Conservation (phyloP, 129 eudicot genomes). For the Lonicera japonica region DNA sequence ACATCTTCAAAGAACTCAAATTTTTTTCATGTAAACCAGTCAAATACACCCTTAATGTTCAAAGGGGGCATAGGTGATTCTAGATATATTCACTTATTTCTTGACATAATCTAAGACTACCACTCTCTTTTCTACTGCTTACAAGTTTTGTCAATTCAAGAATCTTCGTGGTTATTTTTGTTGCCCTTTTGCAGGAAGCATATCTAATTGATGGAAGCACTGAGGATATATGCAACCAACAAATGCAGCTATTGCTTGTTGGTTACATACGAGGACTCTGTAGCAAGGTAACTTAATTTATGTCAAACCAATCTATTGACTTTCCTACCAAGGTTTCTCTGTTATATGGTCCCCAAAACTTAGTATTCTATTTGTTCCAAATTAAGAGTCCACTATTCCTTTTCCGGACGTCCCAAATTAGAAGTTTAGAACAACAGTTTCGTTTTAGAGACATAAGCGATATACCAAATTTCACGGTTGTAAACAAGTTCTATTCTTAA, state of each 20-base stretch:
- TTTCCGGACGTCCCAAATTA: no score
- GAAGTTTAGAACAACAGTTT: no score
- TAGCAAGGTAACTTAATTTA: constrained; percentile 37
- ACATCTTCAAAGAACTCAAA: no score
- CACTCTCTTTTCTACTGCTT: neutral
- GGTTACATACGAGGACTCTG: constrained; percentile 61
- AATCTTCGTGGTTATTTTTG: neutral
- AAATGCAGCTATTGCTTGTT: constrained; percentile 43
- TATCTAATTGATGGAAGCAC: constrained; percentile 27
- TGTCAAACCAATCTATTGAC: neutral
- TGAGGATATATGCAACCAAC: constrained; percentile 21
- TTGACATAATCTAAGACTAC: neutral
- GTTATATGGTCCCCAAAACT: no score
- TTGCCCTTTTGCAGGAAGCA: constrained; percentile 35
- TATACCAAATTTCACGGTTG: no score
- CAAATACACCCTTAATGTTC: neutral
- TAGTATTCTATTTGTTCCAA: no score
- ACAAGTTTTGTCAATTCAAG: neutral
- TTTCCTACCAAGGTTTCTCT: no score
- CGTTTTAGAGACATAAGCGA: no score
- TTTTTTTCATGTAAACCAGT: no score
- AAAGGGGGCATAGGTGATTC: neutral
- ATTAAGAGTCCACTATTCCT: no score
- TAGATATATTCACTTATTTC: neutral
- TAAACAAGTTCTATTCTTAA: no score